These are phyloP conservation scores for Coemansia erecta DNA, from an alignment of 192 early-diverging fungal genomes.

Conservation along the genomic window DNA sequence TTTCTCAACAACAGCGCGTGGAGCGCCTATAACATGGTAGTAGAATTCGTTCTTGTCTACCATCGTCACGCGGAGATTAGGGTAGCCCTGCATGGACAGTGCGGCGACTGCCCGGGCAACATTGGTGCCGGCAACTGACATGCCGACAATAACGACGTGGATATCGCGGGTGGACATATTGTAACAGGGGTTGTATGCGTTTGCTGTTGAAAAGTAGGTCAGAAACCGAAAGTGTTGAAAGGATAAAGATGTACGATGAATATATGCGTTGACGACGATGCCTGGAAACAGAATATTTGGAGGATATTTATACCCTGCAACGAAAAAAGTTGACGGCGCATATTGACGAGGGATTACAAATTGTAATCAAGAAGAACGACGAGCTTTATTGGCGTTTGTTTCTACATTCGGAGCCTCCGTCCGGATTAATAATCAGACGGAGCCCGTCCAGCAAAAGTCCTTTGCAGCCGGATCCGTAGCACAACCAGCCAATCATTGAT, in stretches of 20 bases:
- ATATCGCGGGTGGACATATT: constrained; percentile 32
- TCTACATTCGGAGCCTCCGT: no score
- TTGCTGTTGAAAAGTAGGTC: no score
- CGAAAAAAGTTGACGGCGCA: no score
- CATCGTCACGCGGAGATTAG: constrained; percentile 49
- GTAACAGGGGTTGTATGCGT: neutral
- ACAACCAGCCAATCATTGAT: neutral
- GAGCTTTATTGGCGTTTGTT: no score
- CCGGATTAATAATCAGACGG: no score
- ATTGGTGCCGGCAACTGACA: constrained; percentile 51
- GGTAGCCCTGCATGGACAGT: constrained; percentile 33
- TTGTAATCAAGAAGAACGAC: no score
- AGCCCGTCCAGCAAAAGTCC: no score
- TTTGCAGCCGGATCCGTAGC: no score
- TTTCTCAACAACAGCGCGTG: constrained; percentile 53
- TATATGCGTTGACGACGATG: no score
- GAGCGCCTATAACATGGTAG: constrained; percentile 55
- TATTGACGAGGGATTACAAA: no score
- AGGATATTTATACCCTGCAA: no score
- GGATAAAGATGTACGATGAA: neutral
- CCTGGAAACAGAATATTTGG: no score
- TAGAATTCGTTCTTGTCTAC: constrained; percentile 54
- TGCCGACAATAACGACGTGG: constrained; percentile 56
- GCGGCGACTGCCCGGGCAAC: constrained; percentile 39
- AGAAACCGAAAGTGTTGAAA: neutral